Percentiles rank a stretch among this genome's conserved stretches.
Evolutionary conservation across 805 yeast genomes (phyloP).

Genomic region (Kodamaea lidongshanica): DNA sequence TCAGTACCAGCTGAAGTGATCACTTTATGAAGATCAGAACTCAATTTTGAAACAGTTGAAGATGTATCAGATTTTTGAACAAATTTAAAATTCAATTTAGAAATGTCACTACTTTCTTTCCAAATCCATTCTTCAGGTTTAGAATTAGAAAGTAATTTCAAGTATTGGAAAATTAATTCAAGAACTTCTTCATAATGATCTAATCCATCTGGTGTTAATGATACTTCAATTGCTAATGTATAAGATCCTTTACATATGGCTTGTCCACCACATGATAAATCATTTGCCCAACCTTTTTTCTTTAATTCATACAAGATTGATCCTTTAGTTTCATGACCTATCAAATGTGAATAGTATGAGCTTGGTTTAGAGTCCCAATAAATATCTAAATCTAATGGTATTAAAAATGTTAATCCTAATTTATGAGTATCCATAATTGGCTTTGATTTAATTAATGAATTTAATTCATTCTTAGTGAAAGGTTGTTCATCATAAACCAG

Average conservation of each 20-base stretch:
- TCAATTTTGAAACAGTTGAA: conserved; percentile 63
- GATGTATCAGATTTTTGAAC: conserved; percentile 71
- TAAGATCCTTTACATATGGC: conserved; percentile 63
- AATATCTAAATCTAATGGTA: conserved; percentile 64
- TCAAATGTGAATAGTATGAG: conserved; percentile 66
- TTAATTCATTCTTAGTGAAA: conserved; percentile 42
- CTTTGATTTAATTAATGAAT: conserved; percentile 55
- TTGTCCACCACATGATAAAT: conserved; percentile 66
- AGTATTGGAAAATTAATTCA: conserved; percentile 61
- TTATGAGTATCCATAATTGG: conserved; percentile 79
- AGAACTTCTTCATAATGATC: conserved; percentile 56
- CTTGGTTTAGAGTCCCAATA: conserved; percentile 65
- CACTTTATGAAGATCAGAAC: conserved; percentile 53
- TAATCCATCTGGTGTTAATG: conserved; percentile 70
- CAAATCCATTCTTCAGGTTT: conserved; percentile 76
- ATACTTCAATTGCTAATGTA: conserved; percentile 62
- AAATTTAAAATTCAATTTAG: conserved; percentile 69
- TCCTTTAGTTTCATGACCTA: conserved; percentile 93
- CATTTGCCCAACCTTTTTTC: conserved; percentile 68
- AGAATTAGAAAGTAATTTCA: conserved; percentile 48
- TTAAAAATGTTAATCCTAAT: conserved; percentile 60
- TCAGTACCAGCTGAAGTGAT: conserved; percentile 3
- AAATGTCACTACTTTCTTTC: conserved; percentile 66
- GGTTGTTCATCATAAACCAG: conserved; percentile 47
- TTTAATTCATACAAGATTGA: conserved; percentile 70